Evolutionary conservation across 73 alveolate species (phyloP).

Genomic region (Paramecium tetraurelia): DNA sequence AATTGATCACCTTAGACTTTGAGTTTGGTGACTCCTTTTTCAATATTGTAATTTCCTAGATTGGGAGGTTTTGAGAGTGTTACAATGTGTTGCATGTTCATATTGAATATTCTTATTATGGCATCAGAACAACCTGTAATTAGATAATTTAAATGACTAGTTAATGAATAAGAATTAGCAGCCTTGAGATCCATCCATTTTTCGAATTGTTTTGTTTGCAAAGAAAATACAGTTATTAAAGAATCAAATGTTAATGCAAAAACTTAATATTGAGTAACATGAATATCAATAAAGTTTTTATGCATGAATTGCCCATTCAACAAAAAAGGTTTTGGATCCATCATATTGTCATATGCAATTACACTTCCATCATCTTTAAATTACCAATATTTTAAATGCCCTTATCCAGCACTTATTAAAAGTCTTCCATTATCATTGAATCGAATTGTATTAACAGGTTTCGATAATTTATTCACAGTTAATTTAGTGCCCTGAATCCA

Average conservation of each 20-base stretch:
- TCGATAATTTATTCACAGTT: conserved; percentile 75
- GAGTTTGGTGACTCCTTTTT: conserved; percentile 68
- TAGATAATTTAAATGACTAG: conserved; percentile 71
- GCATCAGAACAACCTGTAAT: conserved; percentile 97
- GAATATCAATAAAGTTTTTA: conserved; percentile 72
- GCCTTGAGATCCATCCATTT: conserved; percentile 96
- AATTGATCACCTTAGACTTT: conserved; percentile 76
- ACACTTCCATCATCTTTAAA: conserved; percentile 75
- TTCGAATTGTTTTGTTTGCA: conserved; percentile 72
- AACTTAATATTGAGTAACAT: conserved; percentile 56
- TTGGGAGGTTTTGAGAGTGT: conserved; percentile 96
- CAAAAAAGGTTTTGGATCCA: conserved; percentile 69
- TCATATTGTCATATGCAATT: conserved; percentile 66
- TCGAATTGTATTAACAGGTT: conserved; percentile 69
- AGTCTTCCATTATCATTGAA: conserved; percentile 71
- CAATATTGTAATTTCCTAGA: conserved; percentile 87
- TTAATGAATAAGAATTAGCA: conserved; percentile 74
- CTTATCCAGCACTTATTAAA: conserved; percentile 83
- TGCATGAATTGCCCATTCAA: conserved; percentile 66
- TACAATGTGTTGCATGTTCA: conserved; percentile 80
- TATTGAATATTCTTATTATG: conserved; percentile 80
- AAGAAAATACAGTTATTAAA: conserved; percentile 79
- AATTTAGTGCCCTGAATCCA: conserved; percentile 68
- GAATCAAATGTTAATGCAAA: conserved; percentile 87
- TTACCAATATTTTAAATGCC: conserved; percentile 80